phyloP scores from a whole-genome alignment of 495 filamentous ascomycete genomes.

The Daldinia grandis region DNA sequence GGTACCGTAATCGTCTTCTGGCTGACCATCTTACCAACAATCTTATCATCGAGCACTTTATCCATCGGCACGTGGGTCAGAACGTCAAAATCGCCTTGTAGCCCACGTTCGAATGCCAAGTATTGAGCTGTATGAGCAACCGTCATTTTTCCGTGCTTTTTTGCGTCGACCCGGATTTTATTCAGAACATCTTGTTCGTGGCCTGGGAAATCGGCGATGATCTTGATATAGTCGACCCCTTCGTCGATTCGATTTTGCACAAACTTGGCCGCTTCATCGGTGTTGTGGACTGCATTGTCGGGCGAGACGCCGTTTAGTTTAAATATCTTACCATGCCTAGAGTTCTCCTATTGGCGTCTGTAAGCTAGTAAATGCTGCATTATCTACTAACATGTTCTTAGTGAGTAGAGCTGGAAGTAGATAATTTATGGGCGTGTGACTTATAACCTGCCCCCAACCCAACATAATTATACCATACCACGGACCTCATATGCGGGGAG shows the following conservation, averaged over 20 bases:
- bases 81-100: constrained; percentile 40
- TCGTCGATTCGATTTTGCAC: constrained; percentile 43
- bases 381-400: not conserved
- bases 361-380: not conserved
- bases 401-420: not conserved
- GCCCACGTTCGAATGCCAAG: constrained; percentile 37
- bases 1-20: constrained; percentile 40
- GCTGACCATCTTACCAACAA: constrained; percentile 28
- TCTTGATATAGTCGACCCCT: constrained; percentile 51
- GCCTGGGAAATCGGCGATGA: constrained; percentile 48
- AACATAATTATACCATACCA: constrained; percentile 6
- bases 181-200: constrained; percentile 42
- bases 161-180: constrained; percentile 37
- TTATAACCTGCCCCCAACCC: not conserved
- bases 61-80: constrained; percentile 47
- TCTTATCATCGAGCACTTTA: constrained; percentile 28
- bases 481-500: constrained; percentile 35
- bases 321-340: constrained; percentile 29
- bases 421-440: not conserved
- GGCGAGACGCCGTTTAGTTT: constrained; percentile 15
- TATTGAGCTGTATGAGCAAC: constrained; percentile 43
- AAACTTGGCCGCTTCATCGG: constrained; percentile 44
- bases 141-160: constrained; percentile 34
- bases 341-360: constrained; percentile 24
- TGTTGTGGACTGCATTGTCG: constrained; percentile 40